Conservation (phyloP, 1,284 basidiomycete species). For the Cryptococcus sp. region DNA sequence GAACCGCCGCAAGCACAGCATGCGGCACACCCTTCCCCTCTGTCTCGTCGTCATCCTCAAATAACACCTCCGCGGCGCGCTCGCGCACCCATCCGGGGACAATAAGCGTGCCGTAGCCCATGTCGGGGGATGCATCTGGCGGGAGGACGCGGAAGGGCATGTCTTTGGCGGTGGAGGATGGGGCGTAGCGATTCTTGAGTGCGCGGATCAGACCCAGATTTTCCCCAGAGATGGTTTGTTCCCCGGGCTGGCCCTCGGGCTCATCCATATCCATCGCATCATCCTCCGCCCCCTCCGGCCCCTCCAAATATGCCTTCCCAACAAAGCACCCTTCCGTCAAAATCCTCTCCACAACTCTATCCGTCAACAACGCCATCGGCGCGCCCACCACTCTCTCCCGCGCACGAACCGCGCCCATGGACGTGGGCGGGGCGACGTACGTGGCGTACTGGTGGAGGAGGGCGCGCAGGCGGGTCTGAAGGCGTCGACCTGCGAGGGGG, state of each 20-base stretch:
- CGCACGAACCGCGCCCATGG: conserved; percentile 53
- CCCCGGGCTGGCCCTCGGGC: neutral
- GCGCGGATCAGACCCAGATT: conserved; percentile 12
- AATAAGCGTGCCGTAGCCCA: conserved; percentile 61
- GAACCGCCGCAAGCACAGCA: conserved; percentile 68
- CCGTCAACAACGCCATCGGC: conserved; percentile 23
- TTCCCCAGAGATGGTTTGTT: conserved; percentile 5
- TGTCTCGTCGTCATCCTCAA: conserved; percentile 83
- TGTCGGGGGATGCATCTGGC: neutral
- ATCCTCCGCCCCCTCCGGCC: conserved; percentile 1
- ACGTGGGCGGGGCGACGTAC: conserved; percentile 71
- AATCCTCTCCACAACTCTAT: conserved; percentile 34
- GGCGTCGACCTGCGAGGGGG: conserved; percentile 69
- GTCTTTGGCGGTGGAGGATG: conserved; percentile 18
- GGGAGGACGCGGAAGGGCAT: conserved; percentile 19
- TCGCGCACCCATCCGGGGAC: conserved; percentile 95
- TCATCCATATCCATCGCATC: conserved; percentile 8
- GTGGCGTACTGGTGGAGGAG: conserved; percentile 75
- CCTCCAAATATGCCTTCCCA: conserved; percentile 9
- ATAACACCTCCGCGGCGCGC: conserved; percentile 82
- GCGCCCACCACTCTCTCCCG: conserved; percentile 14
- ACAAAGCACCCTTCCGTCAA: conserved; percentile 46
- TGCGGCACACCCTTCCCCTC: conserved; percentile 79
- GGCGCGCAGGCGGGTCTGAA: conserved; percentile 70
- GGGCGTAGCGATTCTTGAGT: conserved; percentile 18